Percentiles rank a stretch among this genome's conserved stretches.
Evolutionary conservation across 1,139 yeast species (phyloP).

Genomic region (Suhomyces guaymorum): DNA sequence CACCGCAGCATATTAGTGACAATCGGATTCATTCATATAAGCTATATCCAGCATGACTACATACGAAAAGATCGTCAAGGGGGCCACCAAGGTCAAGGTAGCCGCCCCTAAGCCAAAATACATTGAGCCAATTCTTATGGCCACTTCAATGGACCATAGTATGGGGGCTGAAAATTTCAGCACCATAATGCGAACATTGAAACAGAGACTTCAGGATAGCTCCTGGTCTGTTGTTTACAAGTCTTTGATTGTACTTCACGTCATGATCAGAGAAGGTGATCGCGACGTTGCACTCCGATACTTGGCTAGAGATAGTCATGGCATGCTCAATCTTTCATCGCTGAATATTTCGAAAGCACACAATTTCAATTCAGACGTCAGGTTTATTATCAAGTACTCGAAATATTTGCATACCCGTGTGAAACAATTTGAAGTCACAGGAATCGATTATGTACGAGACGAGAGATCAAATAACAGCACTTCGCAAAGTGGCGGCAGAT

Average conservation of each 20-base stretch:
- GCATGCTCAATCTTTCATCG: slow-evolving; percentile 53
- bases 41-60: slow-evolving; percentile 39
- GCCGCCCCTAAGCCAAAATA: slow-evolving; percentile 99
- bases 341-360: slow-evolving; percentile 32
- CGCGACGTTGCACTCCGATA: slow-evolving; percentile 66
- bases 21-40: not conserved
- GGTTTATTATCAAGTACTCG: slow-evolving; percentile 66
- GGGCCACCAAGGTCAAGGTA: slow-evolving; percentile 59
- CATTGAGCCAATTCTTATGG: slow-evolving; percentile 85
- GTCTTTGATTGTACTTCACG: slow-evolving; percentile 78
- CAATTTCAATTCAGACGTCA: slow-evolving; percentile 53
- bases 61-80: slow-evolving; percentile 49
- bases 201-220: slow-evolving; percentile 63
- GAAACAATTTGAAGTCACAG: slow-evolving; percentile 63
- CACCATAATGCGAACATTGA: slow-evolving; percentile 66
- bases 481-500: slow-evolving; percentile 59
- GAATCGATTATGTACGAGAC: slow-evolving; percentile 77
- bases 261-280: slow-evolving; percentile 92
- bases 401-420: slow-evolving; percentile 71
- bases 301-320: slow-evolving; percentile 55
- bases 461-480: slow-evolving; percentile 53
- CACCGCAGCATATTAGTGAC: no score
- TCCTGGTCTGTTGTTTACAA: slow-evolving; percentile 93
- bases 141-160: slow-evolving; percentile 54
- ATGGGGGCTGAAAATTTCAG: slow-evolving; percentile 57